phyloP scores from a whole-genome alignment of 345 rosid species.

The Populus tremula region DNA sequence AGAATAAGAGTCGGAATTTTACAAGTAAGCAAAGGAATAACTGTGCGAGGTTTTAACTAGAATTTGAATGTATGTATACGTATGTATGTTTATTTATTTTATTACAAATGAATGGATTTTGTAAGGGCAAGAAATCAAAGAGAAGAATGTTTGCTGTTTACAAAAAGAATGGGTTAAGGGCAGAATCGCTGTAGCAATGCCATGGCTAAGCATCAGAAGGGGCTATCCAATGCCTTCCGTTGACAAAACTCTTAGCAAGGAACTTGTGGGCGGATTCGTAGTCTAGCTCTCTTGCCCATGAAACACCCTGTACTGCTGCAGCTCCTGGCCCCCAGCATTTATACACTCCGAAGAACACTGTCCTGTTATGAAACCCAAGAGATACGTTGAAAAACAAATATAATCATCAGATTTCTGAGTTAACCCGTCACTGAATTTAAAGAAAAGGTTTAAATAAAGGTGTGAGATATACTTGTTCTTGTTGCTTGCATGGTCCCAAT shows the following conservation, averaged over 20 bases:
- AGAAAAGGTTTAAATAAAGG: neutral
- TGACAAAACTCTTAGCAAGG: conserved; percentile 82
- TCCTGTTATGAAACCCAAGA: conserved; percentile 37
- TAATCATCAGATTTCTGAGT: too few species aligned
- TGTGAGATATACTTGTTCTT: conserved; percentile 59
- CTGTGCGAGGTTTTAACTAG: too few species aligned
- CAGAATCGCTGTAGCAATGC: too few species aligned
- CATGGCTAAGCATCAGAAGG: conserved; percentile 54
- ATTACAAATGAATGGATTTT: neutral
- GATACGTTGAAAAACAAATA: too few species aligned
- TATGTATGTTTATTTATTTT: too few species aligned
- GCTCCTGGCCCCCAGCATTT: conserved; percentile 92
- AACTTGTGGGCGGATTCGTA: conserved; percentile 78
- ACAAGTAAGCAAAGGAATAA: too few species aligned
- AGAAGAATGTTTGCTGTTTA: too few species aligned
- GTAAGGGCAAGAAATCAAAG: neutral
- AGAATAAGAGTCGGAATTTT: too few species aligned
- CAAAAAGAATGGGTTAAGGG: too few species aligned
- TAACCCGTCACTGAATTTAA: neutral
- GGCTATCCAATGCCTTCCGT: conserved; percentile 91
- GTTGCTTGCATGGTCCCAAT: conserved; percentile 87
- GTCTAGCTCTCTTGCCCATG: conserved; percentile 88
- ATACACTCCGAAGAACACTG: conserved; percentile 85
- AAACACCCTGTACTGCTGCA: conserved; percentile 61
- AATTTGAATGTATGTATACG: too few species aligned